A percentile compares a stretch with the other conserved stretches of the same genome.
These are phyloP conservation scores for Eimeria necatrix DNA, from an alignment of 169 alveolate species.

Conservation along the genomic window DNA sequence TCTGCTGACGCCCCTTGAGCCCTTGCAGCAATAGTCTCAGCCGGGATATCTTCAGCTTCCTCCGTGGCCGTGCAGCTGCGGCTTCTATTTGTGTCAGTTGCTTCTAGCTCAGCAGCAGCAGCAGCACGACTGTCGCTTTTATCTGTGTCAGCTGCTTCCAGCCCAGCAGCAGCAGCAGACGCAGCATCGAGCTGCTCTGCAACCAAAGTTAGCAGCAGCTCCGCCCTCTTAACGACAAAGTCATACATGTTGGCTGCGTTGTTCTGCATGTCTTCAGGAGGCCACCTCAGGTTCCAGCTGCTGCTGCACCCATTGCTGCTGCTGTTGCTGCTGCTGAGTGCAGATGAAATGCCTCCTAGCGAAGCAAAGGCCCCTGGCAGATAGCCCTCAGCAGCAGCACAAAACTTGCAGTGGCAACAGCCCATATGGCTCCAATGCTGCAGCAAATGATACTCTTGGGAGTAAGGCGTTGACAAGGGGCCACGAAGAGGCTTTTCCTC, in stretches of 20 bases:
- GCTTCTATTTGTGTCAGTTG: not conserved
- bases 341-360: not conserved
- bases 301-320: conserved; percentile 43
- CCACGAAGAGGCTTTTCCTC: too few relatives aligned
- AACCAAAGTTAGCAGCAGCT: conserved; percentile 32
- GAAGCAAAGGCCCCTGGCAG: conserved; percentile 36
- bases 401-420: conserved; percentile 35
- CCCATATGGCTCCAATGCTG: not conserved
- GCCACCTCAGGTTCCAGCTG: not conserved
- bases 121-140: not conserved
- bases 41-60: not conserved
- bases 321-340: not conserved
- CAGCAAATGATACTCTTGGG: not conserved
- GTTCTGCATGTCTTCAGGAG: not conserved
- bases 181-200: conserved; percentile 18
- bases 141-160: not conserved
- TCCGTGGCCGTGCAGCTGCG: not conserved
- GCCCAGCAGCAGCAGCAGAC: not conserved
- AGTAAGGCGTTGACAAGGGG: too few relatives aligned
- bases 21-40: not conserved
- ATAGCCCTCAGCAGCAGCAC: conserved; percentile 17
- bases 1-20: not conserved
- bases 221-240: conserved; percentile 12
- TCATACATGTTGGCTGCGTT: not conserved
- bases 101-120: not conserved